Evolutionary conservation across 257 asterid species (phyloP).

Genomic region (Marsdenia floribunda): DNA sequence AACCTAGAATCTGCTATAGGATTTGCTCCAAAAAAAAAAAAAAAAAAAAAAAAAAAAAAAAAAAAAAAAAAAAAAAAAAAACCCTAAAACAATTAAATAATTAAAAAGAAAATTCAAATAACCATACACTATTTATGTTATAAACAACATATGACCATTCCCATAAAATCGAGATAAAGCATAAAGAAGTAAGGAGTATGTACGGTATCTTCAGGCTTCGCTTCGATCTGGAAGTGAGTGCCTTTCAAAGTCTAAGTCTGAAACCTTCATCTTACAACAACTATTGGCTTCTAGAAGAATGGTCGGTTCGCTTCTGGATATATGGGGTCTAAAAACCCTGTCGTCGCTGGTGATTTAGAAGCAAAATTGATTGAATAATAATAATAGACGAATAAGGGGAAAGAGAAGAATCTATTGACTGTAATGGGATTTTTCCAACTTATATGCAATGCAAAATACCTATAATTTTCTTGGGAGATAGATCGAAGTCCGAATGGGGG

Average conservation of each 20-base stretch:
- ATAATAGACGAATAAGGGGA: neutral
- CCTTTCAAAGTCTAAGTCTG: constrained; percentile 80
- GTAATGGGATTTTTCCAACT: constrained; percentile 2
- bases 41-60: too few relatives aligned
- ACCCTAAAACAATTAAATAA: constrained; percentile 15
- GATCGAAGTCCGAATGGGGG: too few relatives aligned
- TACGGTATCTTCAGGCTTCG: constrained; percentile 68
- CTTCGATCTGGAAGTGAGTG: constrained; percentile 77
- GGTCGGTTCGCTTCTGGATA: constrained; percentile 1
- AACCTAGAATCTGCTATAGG: too few relatives aligned
- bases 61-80: too few relatives aligned
- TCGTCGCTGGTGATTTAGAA: constrained; percentile 26
- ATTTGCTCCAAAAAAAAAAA: too few relatives aligned
- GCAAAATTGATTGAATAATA: neutral
- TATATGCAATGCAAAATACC: too few relatives aligned
- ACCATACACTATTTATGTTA: constrained; percentile 1
- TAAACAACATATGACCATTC: constrained; percentile 2
- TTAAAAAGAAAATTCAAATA: constrained; percentile 3
- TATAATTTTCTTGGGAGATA: too few relatives aligned
- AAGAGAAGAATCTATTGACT: constrained; percentile 3
- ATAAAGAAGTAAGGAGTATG: constrained; percentile 3
- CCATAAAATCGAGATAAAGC: constrained; percentile 1
- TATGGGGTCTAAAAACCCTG: constrained; percentile 32
- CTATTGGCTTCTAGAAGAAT: constrained; percentile 14
- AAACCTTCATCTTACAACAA: constrained; percentile 54